phyloP scores from a whole-genome alignment of 2,329 filamentous ascomycete species.

The Elsinoe batatas region DNA sequence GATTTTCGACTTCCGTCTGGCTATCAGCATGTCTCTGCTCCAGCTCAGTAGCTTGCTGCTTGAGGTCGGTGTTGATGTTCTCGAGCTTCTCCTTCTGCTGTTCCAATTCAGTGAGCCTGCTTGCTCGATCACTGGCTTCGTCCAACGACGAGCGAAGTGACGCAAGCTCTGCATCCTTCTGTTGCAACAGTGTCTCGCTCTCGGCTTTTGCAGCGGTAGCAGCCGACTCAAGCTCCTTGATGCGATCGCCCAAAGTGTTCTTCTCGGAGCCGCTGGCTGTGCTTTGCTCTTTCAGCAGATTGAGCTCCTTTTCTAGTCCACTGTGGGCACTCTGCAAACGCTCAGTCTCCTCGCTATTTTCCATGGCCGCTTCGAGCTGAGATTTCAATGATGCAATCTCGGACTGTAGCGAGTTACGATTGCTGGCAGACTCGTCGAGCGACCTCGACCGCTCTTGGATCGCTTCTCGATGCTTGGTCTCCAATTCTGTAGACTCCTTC shows the following conservation, averaged over 20 bases:
- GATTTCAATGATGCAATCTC: neutral
- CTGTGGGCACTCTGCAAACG: neutral
- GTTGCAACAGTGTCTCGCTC: neutral
- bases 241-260: neutral
- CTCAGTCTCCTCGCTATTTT: neutral
- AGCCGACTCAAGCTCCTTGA: slow-evolving; percentile 8
- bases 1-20: neutral
- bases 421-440: neutral
- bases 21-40: neutral
- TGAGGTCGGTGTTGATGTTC: neutral
- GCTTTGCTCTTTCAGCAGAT: slow-evolving; percentile 2
- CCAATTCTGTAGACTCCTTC: slow-evolving; percentile 8
- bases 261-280: neutral
- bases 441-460: slow-evolving; percentile 7
- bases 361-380: neutral
- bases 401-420: neutral
- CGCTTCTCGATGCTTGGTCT: slow-evolving; percentile 3
- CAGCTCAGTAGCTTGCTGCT: neutral
- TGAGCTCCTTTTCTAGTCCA: neutral
- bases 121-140: neutral
- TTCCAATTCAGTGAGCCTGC: neutral
- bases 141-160: slow-evolving; percentile 2
- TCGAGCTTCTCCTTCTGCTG: neutral
- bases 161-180: slow-evolving; percentile 13
- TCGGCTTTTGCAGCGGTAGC: slow-evolving; percentile 5